phyloP scores from a whole-genome alignment of 192 early-diverging fungal species.

The Backusella tuberculispora region DNA sequence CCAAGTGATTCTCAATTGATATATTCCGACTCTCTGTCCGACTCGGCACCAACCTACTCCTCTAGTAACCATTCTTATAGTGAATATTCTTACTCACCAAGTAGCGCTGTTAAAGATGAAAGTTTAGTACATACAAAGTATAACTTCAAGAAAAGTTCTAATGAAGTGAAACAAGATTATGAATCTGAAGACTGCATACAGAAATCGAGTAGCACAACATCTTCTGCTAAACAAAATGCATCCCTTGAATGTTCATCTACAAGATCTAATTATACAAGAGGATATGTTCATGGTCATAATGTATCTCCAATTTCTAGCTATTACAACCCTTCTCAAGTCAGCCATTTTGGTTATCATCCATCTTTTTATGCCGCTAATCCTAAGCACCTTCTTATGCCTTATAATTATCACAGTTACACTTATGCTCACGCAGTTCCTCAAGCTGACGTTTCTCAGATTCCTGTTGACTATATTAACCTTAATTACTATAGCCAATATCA shows the following conservation, averaged over 20 bases:
- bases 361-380: background rate
- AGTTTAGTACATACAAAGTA: background rate
- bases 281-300: background rate
- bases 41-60: background rate
- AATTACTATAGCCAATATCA: background rate
- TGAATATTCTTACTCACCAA: background rate
- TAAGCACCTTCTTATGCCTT: background rate
- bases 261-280: background rate
- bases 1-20: background rate
- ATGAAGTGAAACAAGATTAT: background rate
- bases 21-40: background rate
- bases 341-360: background rate
- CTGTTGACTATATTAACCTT: background rate
- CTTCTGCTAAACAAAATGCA: background rate
- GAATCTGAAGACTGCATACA: background rate
- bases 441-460: background rate
- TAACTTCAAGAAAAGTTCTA: background rate
- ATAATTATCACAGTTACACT: background rate
- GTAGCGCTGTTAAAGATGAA: background rate
- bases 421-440: background rate
- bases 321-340: slow-evolving; percentile 1
- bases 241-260: background rate
- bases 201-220: background rate
- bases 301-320: background rate
- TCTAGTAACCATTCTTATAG: background rate